A percentile compares a stretch with the other conserved stretches of the same genome.
Evolutionary conservation across 2,329 filamentous ascomycete genomes (phyloP).

Genomic region (Arthrobotrys sphaeroides): DNA sequence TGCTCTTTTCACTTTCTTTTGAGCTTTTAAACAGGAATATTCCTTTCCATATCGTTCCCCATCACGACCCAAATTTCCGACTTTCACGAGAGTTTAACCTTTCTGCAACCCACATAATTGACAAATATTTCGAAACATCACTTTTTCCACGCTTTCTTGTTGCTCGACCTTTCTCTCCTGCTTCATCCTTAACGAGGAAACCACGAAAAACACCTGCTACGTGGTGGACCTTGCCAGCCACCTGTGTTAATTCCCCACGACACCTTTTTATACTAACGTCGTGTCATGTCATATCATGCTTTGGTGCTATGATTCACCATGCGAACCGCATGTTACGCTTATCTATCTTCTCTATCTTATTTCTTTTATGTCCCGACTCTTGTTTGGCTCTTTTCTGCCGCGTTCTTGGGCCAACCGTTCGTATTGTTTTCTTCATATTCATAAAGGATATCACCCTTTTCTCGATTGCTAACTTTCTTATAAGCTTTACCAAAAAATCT

Average conservation of each 20-base stretch:
- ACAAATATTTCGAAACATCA: not conserved
- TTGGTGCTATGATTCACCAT: not conserved
- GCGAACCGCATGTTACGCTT: no score
- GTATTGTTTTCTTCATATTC: not conserved
- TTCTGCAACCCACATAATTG: not conserved
- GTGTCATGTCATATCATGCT: constrained; percentile 3
- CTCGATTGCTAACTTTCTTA: not conserved
- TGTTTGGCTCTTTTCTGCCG: not conserved
- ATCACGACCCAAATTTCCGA: not conserved
- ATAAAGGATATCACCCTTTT: constrained; percentile 9
- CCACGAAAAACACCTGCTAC: not conserved
- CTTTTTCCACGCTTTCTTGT: not conserved
- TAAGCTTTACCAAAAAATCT: no score
- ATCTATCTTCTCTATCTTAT: not conserved
- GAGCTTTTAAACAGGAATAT: not conserved
- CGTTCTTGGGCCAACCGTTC: not conserved
- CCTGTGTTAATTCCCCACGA: not conserved
- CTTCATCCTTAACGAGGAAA: constrained; percentile 3
- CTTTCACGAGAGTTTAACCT: not conserved
- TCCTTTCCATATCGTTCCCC: not conserved
- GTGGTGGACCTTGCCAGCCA: no score
- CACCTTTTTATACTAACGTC: constrained; percentile 12
- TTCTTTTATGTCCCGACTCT: not conserved
- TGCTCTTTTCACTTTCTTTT: not conserved
- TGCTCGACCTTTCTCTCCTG: not conserved